These are phyloP conservation scores for Ustulina deusta DNA, from an alignment of 2,329 filamentous ascomycete genomes.

Conservation along the genomic window DNA sequence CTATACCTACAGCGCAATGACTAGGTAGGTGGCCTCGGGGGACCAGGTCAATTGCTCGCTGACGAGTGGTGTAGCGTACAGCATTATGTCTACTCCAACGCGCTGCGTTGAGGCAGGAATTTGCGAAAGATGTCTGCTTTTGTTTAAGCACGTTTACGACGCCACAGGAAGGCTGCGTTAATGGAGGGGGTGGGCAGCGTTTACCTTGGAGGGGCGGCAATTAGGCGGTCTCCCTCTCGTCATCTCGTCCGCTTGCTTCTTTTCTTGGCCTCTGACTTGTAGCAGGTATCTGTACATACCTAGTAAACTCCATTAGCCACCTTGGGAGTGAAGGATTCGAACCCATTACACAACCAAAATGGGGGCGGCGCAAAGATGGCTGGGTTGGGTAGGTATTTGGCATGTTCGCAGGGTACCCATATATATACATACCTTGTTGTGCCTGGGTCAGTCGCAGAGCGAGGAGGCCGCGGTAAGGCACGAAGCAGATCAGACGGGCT, in stretches of 20 bases:
- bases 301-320: neutral
- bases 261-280: neutral
- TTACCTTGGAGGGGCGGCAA: neutral
- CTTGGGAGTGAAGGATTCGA: neutral
- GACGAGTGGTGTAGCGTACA: constrained; percentile 12
- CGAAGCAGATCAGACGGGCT: constrained; percentile 31
- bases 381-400: constrained; percentile 19
- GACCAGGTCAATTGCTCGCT: constrained; percentile 30
- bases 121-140: constrained; percentile 22
- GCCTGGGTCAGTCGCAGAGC: neutral
- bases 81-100: neutral
- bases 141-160: constrained; percentile 8
- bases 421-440: neutral
- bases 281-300: neutral
- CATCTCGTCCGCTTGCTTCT: neutral
- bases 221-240: neutral
- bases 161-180: constrained; percentile 5
- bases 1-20: constrained; percentile 8
- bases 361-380: neutral
- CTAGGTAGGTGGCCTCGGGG: constrained; percentile 25
- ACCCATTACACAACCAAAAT: neutral
- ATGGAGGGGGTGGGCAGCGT: constrained; percentile 8
- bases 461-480: constrained; percentile 13
- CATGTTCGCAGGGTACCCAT: constrained; percentile 11
- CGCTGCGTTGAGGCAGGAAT: constrained; percentile 7